These are phyloP conservation scores for Ehretia macrophylla DNA, from an alignment of 257 asterid species.

Conservation along the genomic window DNA sequence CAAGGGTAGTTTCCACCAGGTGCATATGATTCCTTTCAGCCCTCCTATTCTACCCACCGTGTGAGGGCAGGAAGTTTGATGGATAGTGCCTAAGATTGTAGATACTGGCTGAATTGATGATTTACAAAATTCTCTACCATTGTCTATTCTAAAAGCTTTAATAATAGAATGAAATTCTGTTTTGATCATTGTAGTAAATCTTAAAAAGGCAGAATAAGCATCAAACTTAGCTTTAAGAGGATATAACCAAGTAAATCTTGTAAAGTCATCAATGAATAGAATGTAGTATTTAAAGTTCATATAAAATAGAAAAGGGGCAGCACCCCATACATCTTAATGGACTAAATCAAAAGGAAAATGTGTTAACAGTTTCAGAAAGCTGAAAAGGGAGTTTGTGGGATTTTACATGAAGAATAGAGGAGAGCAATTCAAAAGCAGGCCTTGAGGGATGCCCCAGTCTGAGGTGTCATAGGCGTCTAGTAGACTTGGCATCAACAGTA, in stretches of 20 bases:
- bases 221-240: background rate
- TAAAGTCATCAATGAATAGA: background rate
- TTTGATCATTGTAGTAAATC: background rate
- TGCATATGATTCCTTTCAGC: too few species aligned
- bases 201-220: background rate
- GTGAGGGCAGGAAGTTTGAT: too few species aligned
- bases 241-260: background rate
- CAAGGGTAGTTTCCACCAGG: too few species aligned
- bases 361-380: background rate
- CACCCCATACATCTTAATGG: conserved; percentile 3
- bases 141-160: background rate
- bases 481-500: too few species aligned
- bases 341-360: background rate
- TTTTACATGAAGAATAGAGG: too few species aligned
- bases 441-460: too few species aligned
- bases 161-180: background rate
- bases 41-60: too few species aligned
- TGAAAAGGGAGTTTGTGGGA: background rate
- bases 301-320: background rate
- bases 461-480: too few species aligned
- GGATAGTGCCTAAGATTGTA: too few species aligned
- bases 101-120: too few species aligned
- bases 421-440: too few species aligned
- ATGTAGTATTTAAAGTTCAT: background rate
- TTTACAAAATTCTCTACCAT: too few species aligned